Base-by-base conservation (phyloP, 805 yeast species). In the Cyberlindnera meyerae region DNA sequence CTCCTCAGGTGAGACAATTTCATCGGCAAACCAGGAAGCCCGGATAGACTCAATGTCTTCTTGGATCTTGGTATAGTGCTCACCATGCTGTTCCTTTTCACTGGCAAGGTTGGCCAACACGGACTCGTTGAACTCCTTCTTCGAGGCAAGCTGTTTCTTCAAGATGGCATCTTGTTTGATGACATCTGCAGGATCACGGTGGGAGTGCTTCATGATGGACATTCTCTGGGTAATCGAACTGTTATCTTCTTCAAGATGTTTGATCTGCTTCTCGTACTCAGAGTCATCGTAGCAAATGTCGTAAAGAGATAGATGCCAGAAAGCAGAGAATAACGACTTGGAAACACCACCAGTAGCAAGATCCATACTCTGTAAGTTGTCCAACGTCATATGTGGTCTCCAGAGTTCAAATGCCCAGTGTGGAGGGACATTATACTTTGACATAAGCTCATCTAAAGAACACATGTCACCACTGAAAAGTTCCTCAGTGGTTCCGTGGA, bases 331-430 rank as follows among this genome's bases (percentile, higher is more conserved):
- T 20, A 86, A 60, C 0, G 63, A 66, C 11, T 58, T 52, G 3
- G 64, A 49, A 3, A 78, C 33, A 24, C 59, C 51, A 14, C 55
- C 43, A 24, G 44, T 52, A 6, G 24, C 12, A 9, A 15, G 22
- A 2, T 40, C 54, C 20, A 53, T 38, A 18, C 47, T 54, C 44
- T 29, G 24, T 9, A 45, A 40, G 42, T 55, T 41, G 28, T 48
- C 41, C 43, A 51, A 43, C 35, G 58, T 56, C 57, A 68, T 42
- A 52, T 61, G 44, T 34, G 50, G 54, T 54, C 96, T 70, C 95
- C 95, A 87, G 2, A 86, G 52, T 43, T 80, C 85, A 60, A 85
- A 86, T 0, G 79, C 79, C 86, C 90, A 81, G 14, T 70, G 68
- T 0, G 73, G 57, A 4, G 75, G 65, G 8, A 82, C 62, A 2